phyloP scores from a whole-genome alignment of 2,329 filamentous ascomycete species.

The Bisporella sp. region DNA sequence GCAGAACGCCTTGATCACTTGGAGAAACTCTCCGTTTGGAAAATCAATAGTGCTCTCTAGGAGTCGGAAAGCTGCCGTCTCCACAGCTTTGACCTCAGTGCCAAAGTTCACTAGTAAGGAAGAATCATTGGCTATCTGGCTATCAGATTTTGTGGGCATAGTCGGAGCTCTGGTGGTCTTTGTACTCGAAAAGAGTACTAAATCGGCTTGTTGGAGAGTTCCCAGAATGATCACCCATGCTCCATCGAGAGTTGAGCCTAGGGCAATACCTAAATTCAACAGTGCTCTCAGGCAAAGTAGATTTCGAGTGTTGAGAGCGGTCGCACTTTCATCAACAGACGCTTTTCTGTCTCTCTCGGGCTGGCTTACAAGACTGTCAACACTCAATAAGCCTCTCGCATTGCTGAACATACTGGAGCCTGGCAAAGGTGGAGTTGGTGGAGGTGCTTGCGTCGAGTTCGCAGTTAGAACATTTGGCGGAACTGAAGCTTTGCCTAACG shows the following conservation, averaged over 20 bases:
- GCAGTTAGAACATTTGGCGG: slow-evolving; percentile 69
- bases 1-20: slow-evolving; percentile 71
- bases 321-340: slow-evolving; percentile 45
- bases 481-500: slow-evolving; percentile 85
- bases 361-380: slow-evolving; percentile 59
- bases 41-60: slow-evolving; percentile 92
- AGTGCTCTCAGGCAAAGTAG: slow-evolving; percentile 83
- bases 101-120: slow-evolving; percentile 59
- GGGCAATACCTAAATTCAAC: slow-evolving; percentile 89
- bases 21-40: slow-evolving; percentile 71
- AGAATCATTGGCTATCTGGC: slow-evolving; percentile 30
- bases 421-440: slow-evolving; percentile 42
- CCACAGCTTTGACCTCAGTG: slow-evolving; percentile 78
- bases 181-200: slow-evolving; percentile 61
- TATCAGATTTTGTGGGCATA: slow-evolving; percentile 39
- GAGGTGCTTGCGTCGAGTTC: slow-evolving; percentile 43
- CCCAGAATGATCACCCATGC: slow-evolving; percentile 91
- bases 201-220: slow-evolving; percentile 86
- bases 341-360: slow-evolving; percentile 52
- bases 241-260: slow-evolving; percentile 77
- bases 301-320: slow-evolving; percentile 76
- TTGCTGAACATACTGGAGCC: slow-evolving; percentile 55
- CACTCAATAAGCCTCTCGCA: slow-evolving; percentile 64
- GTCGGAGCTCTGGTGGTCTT: slow-evolving; percentile 45
- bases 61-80: slow-evolving; percentile 76